Base-by-base conservation (phyloP, 2,329 filamentous ascomycete species). In the Teratosphaeriaceae sp. region DNA sequence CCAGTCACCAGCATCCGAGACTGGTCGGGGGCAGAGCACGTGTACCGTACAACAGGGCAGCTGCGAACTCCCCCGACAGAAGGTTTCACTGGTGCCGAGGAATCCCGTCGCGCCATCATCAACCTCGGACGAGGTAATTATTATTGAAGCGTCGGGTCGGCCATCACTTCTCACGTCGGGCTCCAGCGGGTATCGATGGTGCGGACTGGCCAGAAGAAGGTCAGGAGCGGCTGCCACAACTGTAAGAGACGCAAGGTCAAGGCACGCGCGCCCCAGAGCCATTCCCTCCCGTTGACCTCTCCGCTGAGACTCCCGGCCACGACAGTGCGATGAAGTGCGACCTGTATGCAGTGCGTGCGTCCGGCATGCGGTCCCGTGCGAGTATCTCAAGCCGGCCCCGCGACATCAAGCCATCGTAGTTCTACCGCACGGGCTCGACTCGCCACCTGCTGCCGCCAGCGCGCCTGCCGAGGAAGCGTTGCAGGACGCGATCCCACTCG, bases 181-280 rank as follows among this genome's bases (percentile, higher is more conserved):
- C 24, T 27, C 24, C 8, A 27, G 24, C 24, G 24, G 13, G n/a
- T n/a, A n/a, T n/a, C n/a, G 24, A 27, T 27, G 24, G 24, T 27
- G 13, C 38, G 38, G 5, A 18, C 38, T 5, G 38, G 38, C 8
- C 38, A 41, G 11, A 41, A 30, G 9, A 41, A 41, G 19, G 38
- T 19, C 5, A 18, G 27, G 20, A 41, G 24, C 6, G 38, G 38
- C 27, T 41, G 38, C 16, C 38, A 31, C n/a, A 7, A 18, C 5
- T 41, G 38, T 16, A 41, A 41, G 21, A 16, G 8, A n/a, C 23
- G 38, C 6, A 41, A 41, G 16, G 38, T 41, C 24, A 41, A 41
- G 38, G 38, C 33, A 7, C 30, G 38, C 38, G 19, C 7, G 7
- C 7, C 12, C 8, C 6, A 6, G n/a, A n/a, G n/a, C n/a, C 20